phyloP scores from a whole-genome alignment of 2,329 filamentous ascomycete genomes.

The Paracoccidioides brasiliensis region DNA sequence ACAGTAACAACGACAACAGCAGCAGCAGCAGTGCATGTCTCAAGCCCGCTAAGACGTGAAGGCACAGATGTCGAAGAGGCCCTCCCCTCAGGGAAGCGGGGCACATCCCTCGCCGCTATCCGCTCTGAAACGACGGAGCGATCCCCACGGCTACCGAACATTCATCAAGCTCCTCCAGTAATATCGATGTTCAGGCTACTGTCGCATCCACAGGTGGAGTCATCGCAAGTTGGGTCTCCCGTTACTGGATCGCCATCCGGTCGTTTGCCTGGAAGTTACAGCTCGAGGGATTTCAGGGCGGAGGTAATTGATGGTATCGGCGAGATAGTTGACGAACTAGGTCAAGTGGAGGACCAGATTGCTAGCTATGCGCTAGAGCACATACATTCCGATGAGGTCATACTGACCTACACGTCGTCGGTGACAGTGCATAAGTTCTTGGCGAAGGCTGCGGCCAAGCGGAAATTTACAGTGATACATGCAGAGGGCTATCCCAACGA shows the following conservation, averaged over 20 bases:
- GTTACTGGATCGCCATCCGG: constrained; percentile 25
- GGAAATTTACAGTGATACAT: constrained; percentile 83
- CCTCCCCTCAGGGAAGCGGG: background rate
- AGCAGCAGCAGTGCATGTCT: background rate
- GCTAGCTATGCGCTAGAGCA: constrained; percentile 77
- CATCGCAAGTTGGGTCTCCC: constrained; percentile 28
- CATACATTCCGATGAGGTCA: constrained; percentile 84
- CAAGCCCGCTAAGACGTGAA: background rate
- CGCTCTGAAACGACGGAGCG: constrained; percentile 15
- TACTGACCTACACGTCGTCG: constrained; percentile 78
- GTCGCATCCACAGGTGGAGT: constrained; percentile 47
- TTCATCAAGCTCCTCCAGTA: constrained; percentile 33
- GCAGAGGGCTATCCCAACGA: constrained; percentile 62
- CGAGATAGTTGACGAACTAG: constrained; percentile 91
- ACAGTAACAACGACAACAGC: background rate
- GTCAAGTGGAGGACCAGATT: constrained; percentile 86
- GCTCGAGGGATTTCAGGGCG: constrained; percentile 59
- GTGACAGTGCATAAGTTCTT: constrained; percentile 82
- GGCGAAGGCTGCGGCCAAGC: constrained; percentile 71
- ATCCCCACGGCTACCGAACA: constrained; percentile 41
- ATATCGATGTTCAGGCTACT: constrained; percentile 84
- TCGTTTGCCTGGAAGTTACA: constrained; percentile 17
- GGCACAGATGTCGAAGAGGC: background rate
- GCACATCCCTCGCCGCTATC: background rate
- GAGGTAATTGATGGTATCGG: constrained; percentile 90